Percentiles rank a stretch among this genome's conserved stretches.
Evolutionary conservation across 2,329 filamentous ascomycete genomes (phyloP).

Genomic region (Emergomyces pasteurianus): DNA sequence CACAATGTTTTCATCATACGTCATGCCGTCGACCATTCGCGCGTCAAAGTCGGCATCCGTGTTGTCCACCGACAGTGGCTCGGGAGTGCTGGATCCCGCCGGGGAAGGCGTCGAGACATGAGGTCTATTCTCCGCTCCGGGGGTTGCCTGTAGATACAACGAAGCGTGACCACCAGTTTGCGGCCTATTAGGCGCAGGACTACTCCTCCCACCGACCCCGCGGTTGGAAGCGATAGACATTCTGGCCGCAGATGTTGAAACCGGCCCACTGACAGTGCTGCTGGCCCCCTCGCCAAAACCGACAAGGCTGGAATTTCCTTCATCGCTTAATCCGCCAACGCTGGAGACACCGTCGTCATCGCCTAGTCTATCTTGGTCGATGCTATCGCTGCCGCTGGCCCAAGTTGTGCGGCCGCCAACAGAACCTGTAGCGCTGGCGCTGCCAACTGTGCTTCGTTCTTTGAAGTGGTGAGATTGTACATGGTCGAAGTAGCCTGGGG

Average conservation of each 20-base stretch:
- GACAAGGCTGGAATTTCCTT: conserved; percentile 70
- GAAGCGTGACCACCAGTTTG: conserved; percentile 16
- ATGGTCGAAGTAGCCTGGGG: conserved; percentile 64
- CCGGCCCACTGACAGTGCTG: conserved; percentile 70
- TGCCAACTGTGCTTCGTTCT: conserved; percentile 81
- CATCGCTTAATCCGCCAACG: conserved; percentile 72
- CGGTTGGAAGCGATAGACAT: conserved; percentile 17
- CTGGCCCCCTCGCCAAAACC: conserved; percentile 88
- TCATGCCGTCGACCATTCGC: conserved; percentile 55
- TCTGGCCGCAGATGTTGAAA: conserved; percentile 45
- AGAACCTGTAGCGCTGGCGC: conserved; percentile 72
- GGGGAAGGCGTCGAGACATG: conserved; percentile 25
- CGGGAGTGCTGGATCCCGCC: conserved; percentile 27
- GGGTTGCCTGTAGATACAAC: conserved; percentile 18
- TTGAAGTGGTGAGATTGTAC: conserved; percentile 35
- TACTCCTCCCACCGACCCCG: conserved; percentile 26
- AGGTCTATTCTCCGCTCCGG: conserved; percentile 33
- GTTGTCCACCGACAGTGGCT: conserved; percentile 38
- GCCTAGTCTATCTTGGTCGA: conserved; percentile 57
- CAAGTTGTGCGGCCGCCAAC: conserved; percentile 54
- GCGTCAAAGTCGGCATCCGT: conserved; percentile 39
- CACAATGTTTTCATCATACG: conserved; percentile 49
- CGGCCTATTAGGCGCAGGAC: conserved; percentile 23
- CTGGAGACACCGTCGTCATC: conserved; percentile 51
- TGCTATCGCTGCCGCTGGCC: conserved; percentile 50